These are phyloP conservation scores for Rhizopogon vulgaris DNA, from an alignment of 768 basidiomycete genomes.

Conservation along the genomic window DNA sequence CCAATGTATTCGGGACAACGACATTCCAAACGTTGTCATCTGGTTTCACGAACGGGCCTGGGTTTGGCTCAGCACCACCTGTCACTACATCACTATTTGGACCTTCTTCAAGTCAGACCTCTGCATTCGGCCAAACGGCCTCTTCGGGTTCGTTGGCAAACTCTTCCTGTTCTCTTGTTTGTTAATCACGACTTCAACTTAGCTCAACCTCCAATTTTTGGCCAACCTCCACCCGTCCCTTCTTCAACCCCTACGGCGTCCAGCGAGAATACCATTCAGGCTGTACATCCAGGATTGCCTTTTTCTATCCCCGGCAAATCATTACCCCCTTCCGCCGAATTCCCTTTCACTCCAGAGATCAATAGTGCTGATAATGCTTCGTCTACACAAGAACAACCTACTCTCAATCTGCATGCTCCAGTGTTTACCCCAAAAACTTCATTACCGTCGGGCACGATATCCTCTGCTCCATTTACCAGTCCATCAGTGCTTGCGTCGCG, in stretches of 20 bases:
- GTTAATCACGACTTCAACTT: background rate
- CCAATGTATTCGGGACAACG: conserved; percentile 28
- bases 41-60: conserved; percentile 4
- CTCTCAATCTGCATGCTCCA: conserved; percentile 16
- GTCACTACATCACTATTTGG: conserved; percentile 8
- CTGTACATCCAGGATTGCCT: too few relatives aligned
- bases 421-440: conserved; percentile 5
- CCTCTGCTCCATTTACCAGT: background rate
- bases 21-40: conserved; percentile 13
- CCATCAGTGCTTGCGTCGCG: background rate
- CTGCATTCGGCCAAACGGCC: background rate
- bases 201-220: background rate
- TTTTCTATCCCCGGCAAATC: background rate
- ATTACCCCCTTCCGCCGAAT: background rate
- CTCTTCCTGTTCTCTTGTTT: background rate
- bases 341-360: background rate
- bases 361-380: background rate
- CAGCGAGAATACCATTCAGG: background rate
- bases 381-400: conserved; percentile 4
- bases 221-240: background rate
- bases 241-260: background rate
- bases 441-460: background rate
- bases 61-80: background rate
- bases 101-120: background rate
- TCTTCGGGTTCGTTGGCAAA: background rate